Evolutionary conservation across 208 protist species (phyloP).

Genomic region (Acanthamoeba divionensis): DNA sequence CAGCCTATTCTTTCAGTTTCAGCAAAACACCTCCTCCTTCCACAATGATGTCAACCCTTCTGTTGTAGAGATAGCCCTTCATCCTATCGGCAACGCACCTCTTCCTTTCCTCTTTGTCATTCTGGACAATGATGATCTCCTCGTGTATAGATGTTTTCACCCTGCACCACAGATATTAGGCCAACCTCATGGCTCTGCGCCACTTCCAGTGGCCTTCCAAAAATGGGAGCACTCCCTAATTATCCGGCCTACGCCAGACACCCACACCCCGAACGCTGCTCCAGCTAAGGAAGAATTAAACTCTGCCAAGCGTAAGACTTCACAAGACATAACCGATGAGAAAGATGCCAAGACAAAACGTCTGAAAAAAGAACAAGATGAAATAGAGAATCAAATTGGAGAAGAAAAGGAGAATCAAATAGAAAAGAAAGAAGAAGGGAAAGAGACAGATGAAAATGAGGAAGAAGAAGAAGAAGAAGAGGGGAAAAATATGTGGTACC

Average conservation of each 20-base stretch:
- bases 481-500: neutral
- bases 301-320: neutral
- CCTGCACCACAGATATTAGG: neutral
- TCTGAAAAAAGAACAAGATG: neutral
- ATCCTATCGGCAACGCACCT: slow-evolving; percentile 27
- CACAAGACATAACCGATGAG: neutral
- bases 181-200: neutral
- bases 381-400: neutral
- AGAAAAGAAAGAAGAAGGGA: neutral
- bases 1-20: neutral
- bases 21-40: neutral
- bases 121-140: neutral
- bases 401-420: neutral
- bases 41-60: neutral
- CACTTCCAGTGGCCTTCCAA: neutral
- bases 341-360: neutral
- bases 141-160: neutral
- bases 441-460: neutral
- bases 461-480: neutral
- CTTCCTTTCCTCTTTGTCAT: neutral
- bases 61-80: neutral
- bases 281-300: neutral
- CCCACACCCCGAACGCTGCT: neutral
- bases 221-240: neutral
- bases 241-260: too few relatives aligned